Evolutionary conservation across 768 basidiomycete species (phyloP), one percentile per base, ranked within the genome.

Genomic region (Xerocomus brunneocitrinus): DNA sequence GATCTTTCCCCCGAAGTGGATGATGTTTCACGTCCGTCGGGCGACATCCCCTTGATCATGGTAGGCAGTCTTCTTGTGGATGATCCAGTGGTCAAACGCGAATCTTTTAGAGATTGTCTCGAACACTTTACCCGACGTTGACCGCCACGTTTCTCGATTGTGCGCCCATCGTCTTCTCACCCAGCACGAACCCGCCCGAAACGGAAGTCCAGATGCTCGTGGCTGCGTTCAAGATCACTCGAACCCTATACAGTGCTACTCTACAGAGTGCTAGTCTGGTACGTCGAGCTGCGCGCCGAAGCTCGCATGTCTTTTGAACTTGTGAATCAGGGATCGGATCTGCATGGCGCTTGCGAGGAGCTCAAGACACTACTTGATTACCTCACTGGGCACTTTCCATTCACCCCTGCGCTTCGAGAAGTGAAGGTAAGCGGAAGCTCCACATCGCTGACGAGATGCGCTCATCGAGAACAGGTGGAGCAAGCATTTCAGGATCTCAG

Each of bases 311-410:
- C 25, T 50, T 36, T 32, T 53, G 54, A 53, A 38, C 9, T 35
- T 53, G 34, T 54, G 65, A 58, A 55, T 61, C 54, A 67, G 64
- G 65, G 53, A 34, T 46, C 49, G 3, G 62, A 66, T 47, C 54
- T 61, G 19, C 59, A 57, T 7, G 48, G 52, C 5, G 66, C 73
- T 12, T 64, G 76, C 22, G 75, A 78, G 10, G 79, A 85, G 49
- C 73, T 92, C 40, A 73, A 73, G 52, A 68, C 68, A 10, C 67
- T 97, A 16, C 74, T 97, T 0, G 76, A 77, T 10, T 84, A 91
- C 63, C 87, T 95, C 79, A 69, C 82, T 5, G 76, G 85, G 3
- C 92, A 93, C 69, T 97, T 98, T 66, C 95, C 95, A 1, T 93
- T 92, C 68, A 67, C 63, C 39, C 68, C 72, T 67, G 74, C 55